Conservation (phyloP, 352 stramenopile genomes). For the Globisporangium paroecandrum region DNA sequence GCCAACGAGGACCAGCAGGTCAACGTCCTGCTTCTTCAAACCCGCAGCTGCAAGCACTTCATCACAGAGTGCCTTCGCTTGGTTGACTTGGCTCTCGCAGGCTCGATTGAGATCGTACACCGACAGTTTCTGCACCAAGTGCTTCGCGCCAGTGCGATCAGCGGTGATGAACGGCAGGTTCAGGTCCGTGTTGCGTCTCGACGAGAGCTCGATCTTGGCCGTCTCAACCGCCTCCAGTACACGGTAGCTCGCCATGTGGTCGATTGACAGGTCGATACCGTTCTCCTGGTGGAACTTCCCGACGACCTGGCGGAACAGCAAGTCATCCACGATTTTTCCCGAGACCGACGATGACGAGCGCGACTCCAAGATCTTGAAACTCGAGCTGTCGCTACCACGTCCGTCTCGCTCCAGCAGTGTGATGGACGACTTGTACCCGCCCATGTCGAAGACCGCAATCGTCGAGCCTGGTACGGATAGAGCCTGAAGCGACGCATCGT, state of each 20-base stretch:
- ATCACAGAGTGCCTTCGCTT: constrained; percentile 36
- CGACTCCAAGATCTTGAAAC: constrained; percentile 38
- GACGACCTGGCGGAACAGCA: constrained; percentile 50
- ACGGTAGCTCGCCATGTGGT: constrained; percentile 66
- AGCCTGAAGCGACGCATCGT: background rate
- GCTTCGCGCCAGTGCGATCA: constrained; percentile 60
- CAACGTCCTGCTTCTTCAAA: constrained; percentile 38
- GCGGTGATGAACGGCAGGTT: constrained; percentile 81
- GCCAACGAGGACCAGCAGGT: constrained; percentile 51
- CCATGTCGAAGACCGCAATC: constrained; percentile 73
- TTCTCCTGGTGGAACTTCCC: constrained; percentile 51
- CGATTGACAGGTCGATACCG: constrained; percentile 64
- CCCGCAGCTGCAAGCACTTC: constrained; percentile 28
- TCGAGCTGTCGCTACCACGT: constrained; percentile 8
- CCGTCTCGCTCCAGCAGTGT: constrained; percentile 39
- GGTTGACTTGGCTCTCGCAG: constrained; percentile 33
- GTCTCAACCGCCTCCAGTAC: constrained; percentile 63
- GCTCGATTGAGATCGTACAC: constrained; percentile 47
- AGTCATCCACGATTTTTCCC: constrained; percentile 40
- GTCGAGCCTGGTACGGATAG: constrained; percentile 11
- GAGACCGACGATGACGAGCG: constrained; percentile 36
- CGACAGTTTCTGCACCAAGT: constrained; percentile 63
- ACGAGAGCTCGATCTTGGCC: constrained; percentile 73
- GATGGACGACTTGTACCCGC: constrained; percentile 51
- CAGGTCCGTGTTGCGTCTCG: constrained; percentile 47